Percentiles rank a stretch among this genome's conserved stretches.
These are phyloP conservation scores for Bimuria novae-zelandiae DNA, from an alignment of 2,329 filamentous ascomycete species.

Conservation along the genomic window DNA sequence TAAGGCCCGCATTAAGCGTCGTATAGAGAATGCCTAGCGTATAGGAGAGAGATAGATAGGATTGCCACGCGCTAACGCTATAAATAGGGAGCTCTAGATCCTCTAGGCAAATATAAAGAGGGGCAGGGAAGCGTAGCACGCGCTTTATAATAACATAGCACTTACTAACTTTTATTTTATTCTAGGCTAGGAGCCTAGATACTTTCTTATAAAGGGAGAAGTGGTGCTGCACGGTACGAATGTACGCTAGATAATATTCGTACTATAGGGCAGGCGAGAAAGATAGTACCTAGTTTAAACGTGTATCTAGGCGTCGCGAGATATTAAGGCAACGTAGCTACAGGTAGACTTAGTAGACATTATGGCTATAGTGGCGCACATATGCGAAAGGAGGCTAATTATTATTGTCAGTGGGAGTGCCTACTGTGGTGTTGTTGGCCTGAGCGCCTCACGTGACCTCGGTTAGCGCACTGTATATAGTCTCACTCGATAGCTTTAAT, in stretches of 20 bases:
- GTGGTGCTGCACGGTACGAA: slow-evolving; percentile 2
- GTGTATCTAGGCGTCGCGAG: background rate
- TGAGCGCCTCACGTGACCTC: too few relatives aligned
- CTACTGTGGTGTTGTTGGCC: too few relatives aligned
- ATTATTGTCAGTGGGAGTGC: too few relatives aligned
- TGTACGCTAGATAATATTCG: slow-evolving; percentile 1
- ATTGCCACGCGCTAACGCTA: slow-evolving; percentile 9
- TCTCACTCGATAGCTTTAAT: too few relatives aligned
- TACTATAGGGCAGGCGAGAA: slow-evolving; percentile 4
- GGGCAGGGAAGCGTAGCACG: too few relatives aligned
- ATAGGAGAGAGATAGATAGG: slow-evolving; percentile 8
- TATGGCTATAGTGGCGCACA: too few relatives aligned
- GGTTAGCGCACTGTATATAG: too few relatives aligned
- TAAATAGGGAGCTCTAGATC: too few relatives aligned
- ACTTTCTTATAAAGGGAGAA: slow-evolving; percentile 9
- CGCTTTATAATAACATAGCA: too few relatives aligned
- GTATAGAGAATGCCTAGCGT: slow-evolving; percentile 5
- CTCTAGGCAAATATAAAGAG: too few relatives aligned
- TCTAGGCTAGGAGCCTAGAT: slow-evolving; percentile 11
- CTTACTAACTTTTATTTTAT: slow-evolving; percentile 15
- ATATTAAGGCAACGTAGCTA: background rate
- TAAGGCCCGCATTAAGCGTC: slow-evolving; percentile 3
- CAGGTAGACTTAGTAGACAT: too few relatives aligned
- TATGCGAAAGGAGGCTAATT: too few relatives aligned
- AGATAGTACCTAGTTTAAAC: background rate